Conservation (phyloP, 164 flowering plant species). For the Berberis thunbergii region DNA sequence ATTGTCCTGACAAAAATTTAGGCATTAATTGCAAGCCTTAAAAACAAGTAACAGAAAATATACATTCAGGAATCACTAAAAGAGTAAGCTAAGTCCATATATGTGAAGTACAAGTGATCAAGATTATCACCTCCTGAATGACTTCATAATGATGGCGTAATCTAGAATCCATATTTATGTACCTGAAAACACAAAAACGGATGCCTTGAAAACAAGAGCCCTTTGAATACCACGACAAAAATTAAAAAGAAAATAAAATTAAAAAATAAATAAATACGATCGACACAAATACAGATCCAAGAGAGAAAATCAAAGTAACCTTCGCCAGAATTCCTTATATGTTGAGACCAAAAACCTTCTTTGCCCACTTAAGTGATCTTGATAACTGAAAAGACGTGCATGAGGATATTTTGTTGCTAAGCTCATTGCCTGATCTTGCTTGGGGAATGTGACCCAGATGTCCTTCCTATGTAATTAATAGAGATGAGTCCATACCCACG, state of each 20-base stretch:
- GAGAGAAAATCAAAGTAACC: slow-evolving; percentile 28
- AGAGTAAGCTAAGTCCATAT: not conserved
- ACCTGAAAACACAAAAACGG: slow-evolving; percentile 37
- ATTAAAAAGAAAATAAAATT: not conserved
- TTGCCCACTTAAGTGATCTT: slow-evolving; percentile 83
- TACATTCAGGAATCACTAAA: too few relatives aligned
- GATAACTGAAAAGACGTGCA: slow-evolving; percentile 70
- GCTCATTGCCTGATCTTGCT: slow-evolving; percentile 84
- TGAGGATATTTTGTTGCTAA: slow-evolving; percentile 42
- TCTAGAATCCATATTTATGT: slow-evolving; percentile 56
- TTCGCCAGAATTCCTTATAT: slow-evolving; percentile 78
- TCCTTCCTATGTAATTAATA: slow-evolving; percentile 31
- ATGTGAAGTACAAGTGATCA: not conserved
- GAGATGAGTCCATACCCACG: slow-evolving; percentile 1
- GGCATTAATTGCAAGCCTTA: too few relatives aligned
- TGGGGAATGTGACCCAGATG: slow-evolving; percentile 87
- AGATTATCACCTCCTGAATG: slow-evolving; percentile 64
- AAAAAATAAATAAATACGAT: not conserved
- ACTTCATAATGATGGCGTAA: slow-evolving; percentile 97
- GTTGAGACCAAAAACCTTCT: slow-evolving; percentile 87
- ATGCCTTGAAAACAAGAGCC: not conserved
- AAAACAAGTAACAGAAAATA: too few relatives aligned
- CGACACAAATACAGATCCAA: not conserved
- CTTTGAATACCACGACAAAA: not conserved
- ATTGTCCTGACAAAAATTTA: too few relatives aligned